Evolutionary conservation across 2,329 filamentous ascomycete genomes (phyloP), one percentile per base, ranked within the genome.

Genomic region (Tympanopsis confertula): DNA sequence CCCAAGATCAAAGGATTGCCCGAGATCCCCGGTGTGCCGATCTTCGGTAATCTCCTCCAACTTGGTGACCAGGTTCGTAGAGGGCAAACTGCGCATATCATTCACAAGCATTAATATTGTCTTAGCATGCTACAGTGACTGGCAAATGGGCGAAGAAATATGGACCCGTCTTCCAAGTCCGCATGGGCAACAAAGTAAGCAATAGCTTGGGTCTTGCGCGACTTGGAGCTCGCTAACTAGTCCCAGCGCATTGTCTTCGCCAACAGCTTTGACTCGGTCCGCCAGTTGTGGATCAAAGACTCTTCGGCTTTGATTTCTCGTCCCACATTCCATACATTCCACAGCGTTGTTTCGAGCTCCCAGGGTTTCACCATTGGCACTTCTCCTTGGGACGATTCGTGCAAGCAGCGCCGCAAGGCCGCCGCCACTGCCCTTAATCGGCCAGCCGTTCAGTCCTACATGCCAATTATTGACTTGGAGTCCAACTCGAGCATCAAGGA

Each of bases 311-410:
- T 88, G 41, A 86, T 87, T 48, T 87, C 82, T 1, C 73, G 85
- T 2, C 85, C 85, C 0, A 85, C 69, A 18, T 73, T 87, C 35
- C 82, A 89, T 56, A 89, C 84, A 1, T 89, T 88, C 56, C 84
- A 88, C 57, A 82, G 71, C 4, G 79, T 88, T 3, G 79, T 87
- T 3, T 86, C 82, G 2, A 75, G 69, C 22, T 84, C 80, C 0
- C 80, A 86, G 47, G 83, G 83, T 4, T 83, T 86, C 56, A 89
- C 84, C 0, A 86, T 91, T 42, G 85, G 85, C 1, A 86, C 84
- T 0, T 87, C 82, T 0, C 84, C 85, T 0, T 91, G 84, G 80
- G 82, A 88, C 43, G 83, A 86, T 37, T 85, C 78, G 2, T 86
- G 82, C 59, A 89, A 88, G 56, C 65, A 69, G 18, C 71, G 83